Evolutionary conservation across 2,329 filamentous ascomycete species (phyloP).

Genomic region (Cladosporium sp.): DNA sequence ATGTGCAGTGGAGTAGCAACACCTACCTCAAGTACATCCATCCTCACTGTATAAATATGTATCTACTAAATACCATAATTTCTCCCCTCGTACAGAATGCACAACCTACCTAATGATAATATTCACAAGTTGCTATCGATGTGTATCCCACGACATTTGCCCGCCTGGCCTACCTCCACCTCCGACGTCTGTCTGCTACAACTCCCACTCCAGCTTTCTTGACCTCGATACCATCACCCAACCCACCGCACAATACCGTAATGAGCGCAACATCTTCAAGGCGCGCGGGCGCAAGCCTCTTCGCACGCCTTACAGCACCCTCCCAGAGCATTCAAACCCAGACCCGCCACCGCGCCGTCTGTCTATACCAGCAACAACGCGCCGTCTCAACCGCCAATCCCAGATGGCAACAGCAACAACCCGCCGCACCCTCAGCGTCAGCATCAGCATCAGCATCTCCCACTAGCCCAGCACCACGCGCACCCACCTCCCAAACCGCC

Average conservation of each 20-base stretch:
- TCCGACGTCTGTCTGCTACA: no score
- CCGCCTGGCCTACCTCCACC: no score
- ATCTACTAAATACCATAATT: no score
- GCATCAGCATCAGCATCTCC: neutral
- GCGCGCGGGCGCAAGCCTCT: conserved; percentile 21
- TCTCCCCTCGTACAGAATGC: no score
- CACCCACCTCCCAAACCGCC: conserved; percentile 9
- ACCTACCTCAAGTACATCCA: no score
- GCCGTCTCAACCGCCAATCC: conserved; percentile 23
- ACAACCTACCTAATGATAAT: no score
- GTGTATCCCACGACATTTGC: no score
- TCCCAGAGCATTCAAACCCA: conserved; percentile 13
- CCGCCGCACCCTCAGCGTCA: neutral
- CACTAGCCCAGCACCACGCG: neutral
- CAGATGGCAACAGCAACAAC: conserved; percentile 18
- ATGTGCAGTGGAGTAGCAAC: no score
- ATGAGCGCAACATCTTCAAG: conserved; percentile 21
- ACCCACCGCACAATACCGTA: conserved; percentile 15
- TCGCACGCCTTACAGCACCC: conserved; percentile 18
- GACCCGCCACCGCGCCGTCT: conserved; percentile 3
- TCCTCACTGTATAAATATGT: no score
- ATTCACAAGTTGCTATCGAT: no score
- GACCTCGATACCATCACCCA: neutral
- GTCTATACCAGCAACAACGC: conserved; percentile 13
- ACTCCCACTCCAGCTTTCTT: no score